Base-by-base conservation (phyloP, 208 protist genomes). In the Sergeia podlipaevii region DNA sequence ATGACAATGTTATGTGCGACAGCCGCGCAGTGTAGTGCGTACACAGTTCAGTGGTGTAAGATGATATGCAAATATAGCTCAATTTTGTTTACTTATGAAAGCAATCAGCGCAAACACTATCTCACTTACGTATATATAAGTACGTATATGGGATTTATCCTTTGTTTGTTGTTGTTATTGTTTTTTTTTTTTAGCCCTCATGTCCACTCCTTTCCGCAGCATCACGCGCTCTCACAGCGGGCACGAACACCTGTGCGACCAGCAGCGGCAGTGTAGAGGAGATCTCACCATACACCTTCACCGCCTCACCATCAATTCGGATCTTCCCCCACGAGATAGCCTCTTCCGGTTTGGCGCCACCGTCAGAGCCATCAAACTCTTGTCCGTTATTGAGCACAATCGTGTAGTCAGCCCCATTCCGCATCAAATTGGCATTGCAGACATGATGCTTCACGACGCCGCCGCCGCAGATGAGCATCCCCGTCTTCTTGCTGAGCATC, bases 301-400 rank as follows among this genome's bases (percentile, higher is more conserved):
- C 98, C 3, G 85, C 79, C 33, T 87, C 74, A 2, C 97, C 95
- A 47, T 97, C 86, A 15, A 96, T 50, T n/a, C 85, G 82, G 51
- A 99, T 98, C 76, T 99, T 99, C 5, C 97, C 97, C 99, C 99
- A 99, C 20, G 96, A 99, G 4, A 99, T 65, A 7, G 99, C 98
- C 70, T 99, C 99, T 73, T 99, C 98, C 10, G 98, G 98, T 13
- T 85, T 74, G 2, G 97, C 97, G 28, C 99, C 98, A 6, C 90
- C 80, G 72, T 99, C 99, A 62, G 83, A 97, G 28, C 98, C 99
- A 68, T 99, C 99, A 69, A 98, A 99, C 68, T 99, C 91, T 55
- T 96, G 85, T 4, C 79, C 97, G 17, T 98, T 99, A 65, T 99
- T 99, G 33, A 99, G 63, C 52, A 95, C 98, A 2, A 99, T 95